Base-by-base conservation (phyloP, 495 filamentous ascomycete genomes). In the Aspergillus leporis region DNA sequence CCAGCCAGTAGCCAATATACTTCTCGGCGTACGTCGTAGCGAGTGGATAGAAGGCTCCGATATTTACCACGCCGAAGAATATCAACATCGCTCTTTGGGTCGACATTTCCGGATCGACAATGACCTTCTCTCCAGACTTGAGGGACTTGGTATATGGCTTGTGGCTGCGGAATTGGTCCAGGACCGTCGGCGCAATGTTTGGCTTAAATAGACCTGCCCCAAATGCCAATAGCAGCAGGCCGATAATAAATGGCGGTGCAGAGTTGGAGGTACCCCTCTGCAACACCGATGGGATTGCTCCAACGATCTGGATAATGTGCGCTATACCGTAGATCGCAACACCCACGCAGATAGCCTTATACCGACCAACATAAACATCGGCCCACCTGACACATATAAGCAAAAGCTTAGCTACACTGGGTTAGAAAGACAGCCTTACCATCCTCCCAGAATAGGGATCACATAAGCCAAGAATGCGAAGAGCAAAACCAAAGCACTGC, bases 321-420 rank as follows among this genome's bases (percentile, higher is more conserved):
- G 85, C 85, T 53, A 87, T 40, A 64, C 87, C 81, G 58, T 84
- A 88, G n/a, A 90, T 78, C 0, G 63, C 40, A 0, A 89, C 81
- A 67, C 87, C 88, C 61, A 82, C 78, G 66, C 78, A 76, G 59
- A 90, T 88, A 3, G 72, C 69, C 46, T 66, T 69, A 61, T 70
- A 77, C 9, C 85, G 81, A 14, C 86, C 86, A 16, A 79, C 76
- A 54, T 77, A 74, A 0, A 77, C 74, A 63, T 88, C 86, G 50
- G 84, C 81, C 56, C 85, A 65, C 61, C 61, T 63, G 30, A 4
- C 1, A 30, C 3, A 0, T 12, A 2, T 51, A 36, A 23, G 45
- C 30, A 49, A 28, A n/a, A 6, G 25, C 21, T 6, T 1, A 31
- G 30, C 5, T 12, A 56, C 19, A 22, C 7, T 4, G 36, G 2